Conservation (phyloP, 345 rosid genomes). For the Corchorus olitorius region DNA sequence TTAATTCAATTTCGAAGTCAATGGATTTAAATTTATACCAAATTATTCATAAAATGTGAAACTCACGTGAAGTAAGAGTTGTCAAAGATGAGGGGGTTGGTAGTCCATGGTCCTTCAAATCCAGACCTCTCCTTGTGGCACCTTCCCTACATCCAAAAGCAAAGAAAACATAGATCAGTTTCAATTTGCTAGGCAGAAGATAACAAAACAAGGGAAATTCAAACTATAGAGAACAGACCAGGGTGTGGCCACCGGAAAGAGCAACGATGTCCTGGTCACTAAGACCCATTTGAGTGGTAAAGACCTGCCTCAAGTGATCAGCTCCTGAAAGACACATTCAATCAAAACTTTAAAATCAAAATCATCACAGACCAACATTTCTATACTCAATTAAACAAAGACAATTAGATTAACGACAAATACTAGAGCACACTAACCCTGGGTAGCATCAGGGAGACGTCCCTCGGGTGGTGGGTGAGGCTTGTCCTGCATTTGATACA, state of each 20-base stretch:
- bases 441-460: conserved; percentile 91
- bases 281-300: conserved; percentile 73
- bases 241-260: conserved; percentile 93
- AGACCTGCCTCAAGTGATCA: conserved; percentile 85
- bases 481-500: conserved; percentile 63
- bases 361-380: background rate
- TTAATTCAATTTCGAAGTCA: background rate
- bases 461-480: conserved; percentile 93
- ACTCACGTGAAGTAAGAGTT: conserved; percentile 89
- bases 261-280: conserved; percentile 91
- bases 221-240: conserved; percentile 38
- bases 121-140: conserved; percentile 98
- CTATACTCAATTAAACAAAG: background rate
- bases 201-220: too few species aligned
- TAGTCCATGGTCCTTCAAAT: conserved; percentile 94
- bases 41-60: background rate
- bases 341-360: background rate
- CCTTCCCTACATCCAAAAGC: conserved; percentile 57
- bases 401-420: background rate
- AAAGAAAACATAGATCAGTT: background rate
- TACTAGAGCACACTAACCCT: conserved; percentile 46
- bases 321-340: conserved; percentile 38
- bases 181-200: background rate
- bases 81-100: conserved; percentile 85
- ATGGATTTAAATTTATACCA: too few species aligned